phyloP scores from a whole-genome alignment of 352 stramenopile species.

The Globisporangium orthogonon region DNA sequence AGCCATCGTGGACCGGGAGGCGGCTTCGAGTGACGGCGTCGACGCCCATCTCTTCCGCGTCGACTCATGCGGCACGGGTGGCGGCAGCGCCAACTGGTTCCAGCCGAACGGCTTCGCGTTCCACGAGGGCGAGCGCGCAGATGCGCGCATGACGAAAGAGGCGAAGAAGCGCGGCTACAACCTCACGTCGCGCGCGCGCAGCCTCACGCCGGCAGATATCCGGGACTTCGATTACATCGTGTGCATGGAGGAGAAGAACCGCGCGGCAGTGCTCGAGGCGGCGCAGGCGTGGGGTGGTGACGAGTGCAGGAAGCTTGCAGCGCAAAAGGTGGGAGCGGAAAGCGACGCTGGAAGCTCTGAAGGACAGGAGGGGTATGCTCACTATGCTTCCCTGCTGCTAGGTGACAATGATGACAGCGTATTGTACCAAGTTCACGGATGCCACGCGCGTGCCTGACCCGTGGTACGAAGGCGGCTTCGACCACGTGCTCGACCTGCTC shows the following conservation, averaged over 20 bases:
- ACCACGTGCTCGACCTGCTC: conserved; percentile 84
- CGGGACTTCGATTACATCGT: conserved; percentile 86
- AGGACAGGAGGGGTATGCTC: background rate
- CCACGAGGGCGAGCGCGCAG: conserved; percentile 79
- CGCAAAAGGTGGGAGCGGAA: conserved; percentile 32
- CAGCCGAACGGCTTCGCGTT: conserved; percentile 72
- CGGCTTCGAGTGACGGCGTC: conserved; percentile 12
- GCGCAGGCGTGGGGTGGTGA: conserved; percentile 75
- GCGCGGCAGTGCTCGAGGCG: conserved; percentile 71
- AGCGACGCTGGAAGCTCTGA: too few relatives aligned
- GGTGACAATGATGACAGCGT: conserved; percentile 80
- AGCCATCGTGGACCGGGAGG: conserved; percentile 45
- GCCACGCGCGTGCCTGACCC: conserved; percentile 67
- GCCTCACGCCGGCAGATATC: conserved; percentile 65
- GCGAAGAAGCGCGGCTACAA: conserved; percentile 77
- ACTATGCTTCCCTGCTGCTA: conserved; percentile 10
- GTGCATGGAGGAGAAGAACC: conserved; percentile 88
- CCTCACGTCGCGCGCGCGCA: conserved; percentile 74
- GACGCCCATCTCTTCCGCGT: conserved; percentile 37
- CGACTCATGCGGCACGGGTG: conserved; percentile 85
- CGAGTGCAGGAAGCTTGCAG: conserved; percentile 35
- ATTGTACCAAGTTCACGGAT: conserved; percentile 61
- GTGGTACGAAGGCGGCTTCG: conserved; percentile 88
- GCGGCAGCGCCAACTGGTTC: conserved; percentile 79
- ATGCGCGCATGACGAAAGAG: conserved; percentile 82